Evolutionary conservation across 108 stramenopile genomes (phyloP), one percentile per base, ranked within the genome.

Genomic region (Fragilariopsis cylindrus): DNA sequence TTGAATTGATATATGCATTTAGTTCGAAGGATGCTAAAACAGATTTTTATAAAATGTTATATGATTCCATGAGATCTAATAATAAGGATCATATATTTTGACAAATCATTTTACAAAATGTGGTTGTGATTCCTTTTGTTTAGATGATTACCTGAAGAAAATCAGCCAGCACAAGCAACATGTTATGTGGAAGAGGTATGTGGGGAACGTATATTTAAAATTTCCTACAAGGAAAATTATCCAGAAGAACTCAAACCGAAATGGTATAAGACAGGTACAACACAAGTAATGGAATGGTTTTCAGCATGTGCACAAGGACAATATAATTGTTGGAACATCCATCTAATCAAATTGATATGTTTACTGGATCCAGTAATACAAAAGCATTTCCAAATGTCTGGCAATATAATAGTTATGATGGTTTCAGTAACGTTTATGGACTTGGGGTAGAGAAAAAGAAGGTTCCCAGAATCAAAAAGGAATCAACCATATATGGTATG

Each of bases 221-320:
- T 63, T 41, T 42, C 42, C 0, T 63, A 45, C 62, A 45, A 8
- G 3, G 43, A 44, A 3, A 15, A 45, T 15, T 63, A 63, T 40
- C 62, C 44, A 15, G 43, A 45, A 9, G 5, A 7, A 4, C 11
- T 15, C 4, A 63, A 45, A n/a, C 13, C n/a, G 0, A n/a, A 42
- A 5, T 63, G 62, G 62, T 42, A 5, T 5, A 1, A 41, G 5
- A 63, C 62, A 7, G 62, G 62, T n/a, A 63, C 62, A 5, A 63
- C 62, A 9, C 5, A 45, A 13, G 62, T 63, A 3, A 63, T 63
- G 62, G 62, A 63, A 15, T 63, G 62, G 62, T 63, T 63, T 44
- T 45, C n/a, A 9, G 62, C 43, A 40, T 63, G 62, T 13, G 40
- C 62, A 5, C 16, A 6, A 5, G 62, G 15, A 3, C 43, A 45